These are phyloP conservation scores for Metschnikowia kofuensis DNA, from an alignment of 805 yeast species.

Conservation along the genomic window DNA sequence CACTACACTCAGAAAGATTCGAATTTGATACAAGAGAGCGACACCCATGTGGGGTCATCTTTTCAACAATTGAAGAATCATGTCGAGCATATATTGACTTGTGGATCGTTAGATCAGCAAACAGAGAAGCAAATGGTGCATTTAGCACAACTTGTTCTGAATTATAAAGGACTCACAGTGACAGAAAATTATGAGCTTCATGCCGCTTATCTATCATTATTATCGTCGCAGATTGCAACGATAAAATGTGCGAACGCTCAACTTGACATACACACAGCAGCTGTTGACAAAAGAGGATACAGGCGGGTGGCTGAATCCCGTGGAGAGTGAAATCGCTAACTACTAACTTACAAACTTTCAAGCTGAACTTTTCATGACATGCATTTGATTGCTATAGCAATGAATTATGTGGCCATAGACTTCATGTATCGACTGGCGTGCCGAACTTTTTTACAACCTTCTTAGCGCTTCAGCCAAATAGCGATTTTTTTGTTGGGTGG, in stretches of 20 bases:
- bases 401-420: too few species aligned
- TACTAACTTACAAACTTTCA: neutral
- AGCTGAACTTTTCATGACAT: neutral
- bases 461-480: conserved; percentile 3
- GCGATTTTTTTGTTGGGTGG: conserved; percentile 12
- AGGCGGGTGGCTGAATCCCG: neutral
- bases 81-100: conserved; percentile 21
- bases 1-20: conserved; percentile 20
- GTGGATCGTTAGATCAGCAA: neutral
- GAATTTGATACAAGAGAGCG: conserved; percentile 9
- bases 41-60: conserved; percentile 13
- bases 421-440: too few species aligned
- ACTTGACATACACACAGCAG: conserved; percentile 7
- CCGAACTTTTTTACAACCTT: too few species aligned
- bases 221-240: conserved; percentile 29
- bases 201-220: conserved; percentile 27
- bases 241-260: conserved; percentile 12
- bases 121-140: conserved; percentile 22
- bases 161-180: conserved; percentile 11
- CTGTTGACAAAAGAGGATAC: conserved; percentile 3
- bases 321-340: neutral
- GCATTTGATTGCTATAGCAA: too few species aligned
- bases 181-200: conserved; percentile 18
- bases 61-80: conserved; percentile 24
- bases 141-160: conserved; percentile 23